phyloP scores from a whole-genome alignment of 2,329 filamentous ascomycete genomes.

The Coccinonectria pachysandricola region DNA sequence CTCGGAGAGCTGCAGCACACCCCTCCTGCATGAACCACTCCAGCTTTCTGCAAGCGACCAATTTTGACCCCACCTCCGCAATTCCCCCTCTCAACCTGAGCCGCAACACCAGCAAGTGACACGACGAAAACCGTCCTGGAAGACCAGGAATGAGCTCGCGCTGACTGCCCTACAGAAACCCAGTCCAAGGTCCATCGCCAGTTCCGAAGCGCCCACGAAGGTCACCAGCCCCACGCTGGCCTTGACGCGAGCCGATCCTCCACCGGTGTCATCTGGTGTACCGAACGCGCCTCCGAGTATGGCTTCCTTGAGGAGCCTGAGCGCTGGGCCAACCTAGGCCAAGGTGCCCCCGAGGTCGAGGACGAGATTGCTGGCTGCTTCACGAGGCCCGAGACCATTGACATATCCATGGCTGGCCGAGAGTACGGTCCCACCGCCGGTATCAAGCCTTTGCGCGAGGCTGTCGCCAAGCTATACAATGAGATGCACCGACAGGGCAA shows the following conservation, averaged over 20 bases:
- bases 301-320: constrained; percentile 77
- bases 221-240: constrained; percentile 82
- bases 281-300: constrained; percentile 77
- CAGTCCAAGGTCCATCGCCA: constrained; percentile 78
- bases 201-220: constrained; percentile 83
- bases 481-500: constrained; percentile 82
- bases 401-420: constrained; percentile 66
- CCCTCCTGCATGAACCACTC: constrained; percentile 9
- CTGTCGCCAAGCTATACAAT: constrained; percentile 88
- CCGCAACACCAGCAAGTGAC: too few species aligned
- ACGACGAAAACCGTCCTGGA: too few species aligned
- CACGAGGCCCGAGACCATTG: constrained; percentile 65
- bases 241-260: constrained; percentile 80
- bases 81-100: too few species aligned
- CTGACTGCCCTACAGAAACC: constrained; percentile 46
- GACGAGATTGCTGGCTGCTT: constrained; percentile 89
- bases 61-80: too few species aligned
- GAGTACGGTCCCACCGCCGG: constrained; percentile 93
- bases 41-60: constrained; percentile 7
- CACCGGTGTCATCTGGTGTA: constrained; percentile 91
- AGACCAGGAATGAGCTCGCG: too few species aligned
- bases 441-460: constrained; percentile 81
- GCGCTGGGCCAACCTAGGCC: constrained; percentile 84
- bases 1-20: too few species aligned
- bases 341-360: constrained; percentile 89